Conservation (phyloP, 768 basidiomycete genomes). For the Lactifluus pinguis region DNA sequence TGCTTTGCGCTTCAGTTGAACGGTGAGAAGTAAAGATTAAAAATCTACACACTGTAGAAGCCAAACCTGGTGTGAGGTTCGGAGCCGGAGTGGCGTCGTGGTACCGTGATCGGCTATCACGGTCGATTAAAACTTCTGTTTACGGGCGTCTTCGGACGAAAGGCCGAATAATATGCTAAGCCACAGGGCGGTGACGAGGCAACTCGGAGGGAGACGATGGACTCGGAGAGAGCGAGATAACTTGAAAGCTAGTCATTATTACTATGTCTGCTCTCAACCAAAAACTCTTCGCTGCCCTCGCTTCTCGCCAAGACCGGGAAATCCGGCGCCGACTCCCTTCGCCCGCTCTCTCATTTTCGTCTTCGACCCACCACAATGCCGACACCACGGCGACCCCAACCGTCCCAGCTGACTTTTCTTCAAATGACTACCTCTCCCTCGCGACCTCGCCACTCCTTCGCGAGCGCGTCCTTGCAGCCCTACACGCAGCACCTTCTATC, state of each 20-base stretch:
- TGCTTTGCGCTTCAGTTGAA: no score
- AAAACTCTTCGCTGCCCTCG: conserved; percentile 44
- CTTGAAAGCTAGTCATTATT: neutral
- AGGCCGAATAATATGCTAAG: no score
- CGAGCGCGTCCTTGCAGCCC: conserved; percentile 44
- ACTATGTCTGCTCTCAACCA: conserved; percentile 29
- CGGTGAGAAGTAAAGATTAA: no score
- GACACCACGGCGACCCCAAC: neutral
- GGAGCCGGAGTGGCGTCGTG: no score
- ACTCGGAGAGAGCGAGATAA: no score
- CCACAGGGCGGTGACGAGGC: no score
- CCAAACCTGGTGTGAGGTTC: no score
- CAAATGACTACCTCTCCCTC: conserved; percentile 90
- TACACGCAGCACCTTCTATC: conserved; percentile 43
- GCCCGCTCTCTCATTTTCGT: conserved; percentile 24
- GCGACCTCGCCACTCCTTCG: conserved; percentile 51
- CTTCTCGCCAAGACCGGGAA: conserved; percentile 53
- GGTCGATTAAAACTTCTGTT: no score
- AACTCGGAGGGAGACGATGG: no score
- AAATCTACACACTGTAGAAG: no score
- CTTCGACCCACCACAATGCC: neutral
- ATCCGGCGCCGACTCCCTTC: conserved; percentile 67
- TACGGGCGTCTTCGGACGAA: no score
- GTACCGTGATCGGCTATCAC: no score
- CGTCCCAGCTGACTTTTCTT: conserved; percentile 54